Percentiles rank a stretch among this genome's conserved stretches.
Conservation (phyloP, 805 yeast genomes). For the Spathaspora arborariae region DNA sequence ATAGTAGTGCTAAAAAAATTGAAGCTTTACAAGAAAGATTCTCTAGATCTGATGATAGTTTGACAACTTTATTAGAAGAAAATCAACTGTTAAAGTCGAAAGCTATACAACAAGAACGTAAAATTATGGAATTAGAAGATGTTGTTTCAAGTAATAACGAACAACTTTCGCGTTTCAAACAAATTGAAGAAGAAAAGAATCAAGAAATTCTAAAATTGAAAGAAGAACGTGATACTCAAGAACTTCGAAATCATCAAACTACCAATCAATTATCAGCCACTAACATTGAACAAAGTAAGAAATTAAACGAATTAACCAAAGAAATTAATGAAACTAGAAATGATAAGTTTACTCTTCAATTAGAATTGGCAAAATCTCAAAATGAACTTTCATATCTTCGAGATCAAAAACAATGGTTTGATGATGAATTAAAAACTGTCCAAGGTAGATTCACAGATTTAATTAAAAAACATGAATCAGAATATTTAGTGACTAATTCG, state of each 20-base stretch:
- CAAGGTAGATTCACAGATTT: slow-evolving; percentile 36
- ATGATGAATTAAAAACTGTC: slow-evolving; percentile 30
- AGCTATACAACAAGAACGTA: slow-evolving; percentile 10
- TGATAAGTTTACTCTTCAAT: slow-evolving; percentile 32
- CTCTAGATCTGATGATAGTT: slow-evolving; percentile 18
- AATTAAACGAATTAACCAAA: slow-evolving; percentile 30
- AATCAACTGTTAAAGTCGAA: slow-evolving; percentile 13
- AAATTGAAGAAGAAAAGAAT: slow-evolving; percentile 10
- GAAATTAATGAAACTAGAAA: slow-evolving; percentile 35
- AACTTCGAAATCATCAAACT: slow-evolving; percentile 23
- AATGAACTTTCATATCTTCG: slow-evolving; percentile 31
- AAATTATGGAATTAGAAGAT: slow-evolving; percentile 12
- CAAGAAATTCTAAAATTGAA: slow-evolving; percentile 10
- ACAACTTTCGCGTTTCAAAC: slow-evolving; percentile 15
- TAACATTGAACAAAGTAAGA: slow-evolving; percentile 34
- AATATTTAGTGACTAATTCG: slow-evolving; percentile 25
- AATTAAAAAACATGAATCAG: slow-evolving; percentile 36
- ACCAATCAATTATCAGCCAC: slow-evolving; percentile 26
- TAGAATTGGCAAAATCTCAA: slow-evolving; percentile 29
- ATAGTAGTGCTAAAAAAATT: slow-evolving; percentile 11
- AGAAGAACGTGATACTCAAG: slow-evolving; percentile 18
- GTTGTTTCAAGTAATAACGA: slow-evolving; percentile 12
- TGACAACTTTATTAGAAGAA: slow-evolving; percentile 15
- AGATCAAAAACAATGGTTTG: slow-evolving; percentile 39
- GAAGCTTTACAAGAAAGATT: slow-evolving; percentile 17